phyloP scores from a whole-genome alignment of 2,329 filamentous ascomycete species.

The Penicillium sp. region DNA sequence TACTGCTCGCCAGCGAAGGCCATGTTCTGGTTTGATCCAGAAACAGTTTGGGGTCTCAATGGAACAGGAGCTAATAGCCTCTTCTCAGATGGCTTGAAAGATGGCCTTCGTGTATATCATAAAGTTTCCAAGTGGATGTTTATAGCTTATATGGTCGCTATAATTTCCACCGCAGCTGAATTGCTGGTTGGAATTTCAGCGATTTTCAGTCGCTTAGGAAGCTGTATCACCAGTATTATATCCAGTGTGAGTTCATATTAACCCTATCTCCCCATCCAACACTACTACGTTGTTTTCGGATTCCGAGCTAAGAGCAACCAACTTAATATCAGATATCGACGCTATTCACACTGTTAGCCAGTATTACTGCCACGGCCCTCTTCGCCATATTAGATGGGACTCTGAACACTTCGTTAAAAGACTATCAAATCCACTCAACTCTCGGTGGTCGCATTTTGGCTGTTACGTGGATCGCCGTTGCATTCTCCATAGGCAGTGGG shows the following conservation, averaged over 20 bases:
- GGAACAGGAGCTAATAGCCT: slow-evolving; percentile 54
- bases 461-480: slow-evolving; percentile 73
- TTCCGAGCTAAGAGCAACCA: neutral
- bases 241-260: slow-evolving; percentile 56
- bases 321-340: slow-evolving; percentile 39
- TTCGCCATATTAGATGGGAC: slow-evolving; percentile 66
- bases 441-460: slow-evolving; percentile 68
- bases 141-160: slow-evolving; percentile 71
- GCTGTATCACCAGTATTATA: slow-evolving; percentile 75
- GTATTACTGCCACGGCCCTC: slow-evolving; percentile 69
- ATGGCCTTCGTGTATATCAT: slow-evolving; percentile 68
- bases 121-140: slow-evolving; percentile 77
- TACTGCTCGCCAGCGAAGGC: slow-evolving; percentile 68
- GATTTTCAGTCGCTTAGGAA: slow-evolving; percentile 76
- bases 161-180: slow-evolving; percentile 65
- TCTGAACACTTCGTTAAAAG: slow-evolving; percentile 62
- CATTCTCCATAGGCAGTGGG: slow-evolving; percentile 68
- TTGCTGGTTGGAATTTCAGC: slow-evolving; percentile 77
- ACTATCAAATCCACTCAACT: slow-evolving; percentile 65
- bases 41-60: slow-evolving; percentile 64
- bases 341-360: slow-evolving; percentile 60
- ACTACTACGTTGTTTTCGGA: neutral
- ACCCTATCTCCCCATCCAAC: no score
- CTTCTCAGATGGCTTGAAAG: slow-evolving; percentile 63
- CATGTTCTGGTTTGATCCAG: slow-evolving; percentile 71